A percentile compares a stretch with the other conserved stretches of the same genome.
These are phyloP conservation scores for Rhizophora mangle DNA, from an alignment of 345 rosid genomes.

Conservation along the genomic window DNA sequence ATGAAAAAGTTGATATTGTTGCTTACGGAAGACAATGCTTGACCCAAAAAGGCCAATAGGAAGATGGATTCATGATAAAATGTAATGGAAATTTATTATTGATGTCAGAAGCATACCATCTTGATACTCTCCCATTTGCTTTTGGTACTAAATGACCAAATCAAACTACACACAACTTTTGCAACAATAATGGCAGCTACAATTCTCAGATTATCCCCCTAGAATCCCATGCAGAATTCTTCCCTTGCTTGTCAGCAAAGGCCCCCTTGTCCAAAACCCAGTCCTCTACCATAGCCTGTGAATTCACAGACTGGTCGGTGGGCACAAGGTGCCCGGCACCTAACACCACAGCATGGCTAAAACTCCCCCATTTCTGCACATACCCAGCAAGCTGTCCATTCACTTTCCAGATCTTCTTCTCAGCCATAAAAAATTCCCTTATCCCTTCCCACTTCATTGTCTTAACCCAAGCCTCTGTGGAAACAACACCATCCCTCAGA, in stretches of 20 bases:
- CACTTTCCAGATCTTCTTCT: conserved; percentile 16
- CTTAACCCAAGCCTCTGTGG: conserved; percentile 65
- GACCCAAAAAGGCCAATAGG: no score
- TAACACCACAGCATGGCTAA: conserved; percentile 14
- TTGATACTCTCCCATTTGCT: no score
- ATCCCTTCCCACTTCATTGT: conserved; percentile 14
- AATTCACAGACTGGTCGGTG: conserved; percentile 44
- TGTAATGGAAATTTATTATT: no score
- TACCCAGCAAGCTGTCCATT: conserved; percentile 13
- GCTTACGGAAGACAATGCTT: no score
- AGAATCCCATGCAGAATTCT: no score
- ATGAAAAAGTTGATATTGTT: no score
- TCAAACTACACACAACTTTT: no score
- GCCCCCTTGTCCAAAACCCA: conserved; percentile 56
- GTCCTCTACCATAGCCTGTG: conserved; percentile 17
- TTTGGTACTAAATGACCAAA: no score
- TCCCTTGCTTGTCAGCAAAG: conserved; percentile 25
- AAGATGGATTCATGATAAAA: no score
- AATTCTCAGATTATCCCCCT: no score
- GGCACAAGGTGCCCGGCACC: conserved; percentile 40
- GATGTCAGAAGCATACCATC: no score
- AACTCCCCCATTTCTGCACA: conserved; percentile 9
- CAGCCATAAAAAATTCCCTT: conserved; percentile 1
- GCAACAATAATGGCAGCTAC: no score
- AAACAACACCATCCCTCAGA: conserved; percentile 59